phyloP scores from a whole-genome alignment of 768 basidiomycete species.

The Inosperma sp. region DNA sequence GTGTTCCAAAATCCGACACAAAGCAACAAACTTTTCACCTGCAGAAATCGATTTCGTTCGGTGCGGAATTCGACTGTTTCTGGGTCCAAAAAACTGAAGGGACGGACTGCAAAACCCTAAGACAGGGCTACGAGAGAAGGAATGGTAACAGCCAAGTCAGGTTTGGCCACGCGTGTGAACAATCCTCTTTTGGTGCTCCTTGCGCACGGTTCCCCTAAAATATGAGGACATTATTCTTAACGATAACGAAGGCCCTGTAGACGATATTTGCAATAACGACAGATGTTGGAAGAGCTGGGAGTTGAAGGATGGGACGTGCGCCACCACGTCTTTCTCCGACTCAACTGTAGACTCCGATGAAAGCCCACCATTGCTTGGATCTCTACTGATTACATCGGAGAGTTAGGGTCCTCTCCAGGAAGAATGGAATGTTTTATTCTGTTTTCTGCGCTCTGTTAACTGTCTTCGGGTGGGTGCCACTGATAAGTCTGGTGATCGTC shows the following conservation, averaged over 20 bases:
- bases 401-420: too few species aligned
- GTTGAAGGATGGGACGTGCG: not conserved
- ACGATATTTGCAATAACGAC: not conserved
- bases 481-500: too few species aligned
- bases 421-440: too few species aligned
- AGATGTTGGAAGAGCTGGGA: not conserved
- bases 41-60: not conserved
- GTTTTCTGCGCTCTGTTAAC: too few species aligned
- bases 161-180: conserved; percentile 24
- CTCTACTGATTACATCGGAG: too few species aligned
- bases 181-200: conserved; percentile 17
- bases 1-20: not conserved
- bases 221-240: conserved; percentile 8
- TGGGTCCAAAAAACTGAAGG: conserved; percentile 2
- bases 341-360: conserved; percentile 20
- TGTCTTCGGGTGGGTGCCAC: too few species aligned
- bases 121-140: conserved; percentile 10
- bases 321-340: conserved; percentile 12
- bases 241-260: not conserved
- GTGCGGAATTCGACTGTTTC: not conserved
- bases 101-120: not conserved
- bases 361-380: not conserved
- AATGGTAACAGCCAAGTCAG: conserved; percentile 17
- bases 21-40: not conserved
- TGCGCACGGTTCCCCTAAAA: conserved; percentile 20